A percentile compares a stretch with the other conserved stretches of the same genome.
Evolutionary conservation across 1,284 basidiomycete genomes (phyloP).

Genomic region (Ustilago trichophora): DNA sequence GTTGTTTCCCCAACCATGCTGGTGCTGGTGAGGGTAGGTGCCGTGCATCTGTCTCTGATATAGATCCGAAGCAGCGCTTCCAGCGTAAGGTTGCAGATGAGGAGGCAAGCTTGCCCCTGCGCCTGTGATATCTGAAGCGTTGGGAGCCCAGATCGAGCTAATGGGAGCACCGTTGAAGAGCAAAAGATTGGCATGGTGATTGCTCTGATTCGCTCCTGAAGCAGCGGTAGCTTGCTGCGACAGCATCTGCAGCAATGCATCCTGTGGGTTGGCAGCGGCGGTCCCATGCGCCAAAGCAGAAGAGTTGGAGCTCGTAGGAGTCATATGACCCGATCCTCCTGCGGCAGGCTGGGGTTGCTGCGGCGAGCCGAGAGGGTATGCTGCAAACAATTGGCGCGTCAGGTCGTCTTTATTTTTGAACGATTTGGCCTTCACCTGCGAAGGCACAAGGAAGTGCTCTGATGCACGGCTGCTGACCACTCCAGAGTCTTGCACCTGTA

Average conservation of each 20-base stretch:
- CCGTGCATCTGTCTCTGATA: constrained; percentile 10
- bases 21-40: too few relatives aligned
- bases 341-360: too few relatives aligned
- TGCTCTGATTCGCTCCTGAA: constrained; percentile 17
- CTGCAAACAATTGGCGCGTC: constrained; percentile 20
- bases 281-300: too few relatives aligned
- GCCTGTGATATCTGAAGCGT: constrained; percentile 16
- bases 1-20: too few relatives aligned
- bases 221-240: neutral
- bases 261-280: too few relatives aligned
- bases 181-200: constrained; percentile 8
- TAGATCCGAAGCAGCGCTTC: constrained; percentile 2
- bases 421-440: constrained; percentile 20
- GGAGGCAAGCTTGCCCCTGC: neutral
- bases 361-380: constrained; percentile 13
- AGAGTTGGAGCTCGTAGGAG: too few relatives aligned
- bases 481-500: too few relatives aligned
- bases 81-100: constrained; percentile 20
- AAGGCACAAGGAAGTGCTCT: constrained; percentile 27
- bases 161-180: constrained; percentile 33
- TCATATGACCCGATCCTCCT: too few relatives aligned
- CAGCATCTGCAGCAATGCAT: too few relatives aligned
- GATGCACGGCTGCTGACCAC: neutral
- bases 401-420: constrained; percentile 18
- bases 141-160: constrained; percentile 47